These are phyloP conservation scores for Colletotrichum brevisporum DNA, from an alignment of 2,329 filamentous ascomycete genomes.

Conservation along the genomic window DNA sequence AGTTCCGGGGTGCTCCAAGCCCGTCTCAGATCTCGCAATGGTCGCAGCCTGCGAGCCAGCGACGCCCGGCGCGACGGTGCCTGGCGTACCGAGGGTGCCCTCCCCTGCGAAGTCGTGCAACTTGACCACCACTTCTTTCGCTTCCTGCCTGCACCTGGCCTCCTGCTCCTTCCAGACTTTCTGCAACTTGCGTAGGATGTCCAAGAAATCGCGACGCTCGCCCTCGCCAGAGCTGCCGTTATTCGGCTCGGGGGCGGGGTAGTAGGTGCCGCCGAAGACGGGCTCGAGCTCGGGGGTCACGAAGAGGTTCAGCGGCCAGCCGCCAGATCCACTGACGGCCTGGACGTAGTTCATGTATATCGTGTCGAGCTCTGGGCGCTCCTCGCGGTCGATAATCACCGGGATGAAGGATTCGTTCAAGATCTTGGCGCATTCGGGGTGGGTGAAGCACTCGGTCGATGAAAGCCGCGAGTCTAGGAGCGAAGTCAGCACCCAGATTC, in stretches of 20 bases:
- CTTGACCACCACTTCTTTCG: slow-evolving; percentile 84
- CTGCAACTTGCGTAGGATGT: slow-evolving; percentile 84
- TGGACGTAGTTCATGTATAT: slow-evolving; percentile 99
- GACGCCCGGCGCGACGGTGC: slow-evolving; percentile 45
- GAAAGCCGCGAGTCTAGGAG: slow-evolving; percentile 86
- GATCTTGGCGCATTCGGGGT: slow-evolving; percentile 82
- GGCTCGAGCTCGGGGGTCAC: slow-evolving; percentile 93
- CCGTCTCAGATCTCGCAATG: slow-evolving; percentile 37
- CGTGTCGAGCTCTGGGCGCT: slow-evolving; percentile 92
- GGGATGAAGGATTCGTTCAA: slow-evolving; percentile 92
- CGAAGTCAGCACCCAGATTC: slow-evolving; percentile 20
- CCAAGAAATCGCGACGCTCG: slow-evolving; percentile 83
- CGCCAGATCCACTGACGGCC: slow-evolving; percentile 89
- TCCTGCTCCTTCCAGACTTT: slow-evolving; percentile 87
- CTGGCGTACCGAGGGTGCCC: slow-evolving; percentile 74
- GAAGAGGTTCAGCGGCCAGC: slow-evolving; percentile 98
- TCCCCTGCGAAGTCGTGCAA: slow-evolving; percentile 91
- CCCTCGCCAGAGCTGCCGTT: slow-evolving; percentile 61
- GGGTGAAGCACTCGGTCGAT: slow-evolving; percentile 91
- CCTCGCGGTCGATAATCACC: slow-evolving; percentile 93
- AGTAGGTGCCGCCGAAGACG: slow-evolving; percentile 96
- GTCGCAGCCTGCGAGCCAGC: slow-evolving; percentile 36
- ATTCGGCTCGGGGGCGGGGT: slow-evolving; percentile 82
- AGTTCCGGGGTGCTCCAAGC: slow-evolving; percentile 45
- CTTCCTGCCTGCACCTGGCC: slow-evolving; percentile 84